phyloP scores from a whole-genome alignment of 169 alveolate species.

The Babesia bigemina region DNA sequence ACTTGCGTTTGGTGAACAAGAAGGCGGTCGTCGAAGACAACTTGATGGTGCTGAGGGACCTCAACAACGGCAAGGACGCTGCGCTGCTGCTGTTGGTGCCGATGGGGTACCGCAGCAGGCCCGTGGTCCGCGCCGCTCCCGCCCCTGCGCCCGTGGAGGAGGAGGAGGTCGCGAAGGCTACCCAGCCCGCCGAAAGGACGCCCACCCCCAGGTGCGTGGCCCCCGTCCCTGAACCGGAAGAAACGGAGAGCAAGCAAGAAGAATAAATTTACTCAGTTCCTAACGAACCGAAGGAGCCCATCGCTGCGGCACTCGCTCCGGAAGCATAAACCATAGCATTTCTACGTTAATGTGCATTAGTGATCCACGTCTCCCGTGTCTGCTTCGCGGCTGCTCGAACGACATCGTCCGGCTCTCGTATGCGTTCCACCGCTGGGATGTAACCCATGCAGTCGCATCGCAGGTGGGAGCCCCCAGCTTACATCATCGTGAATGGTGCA shows the following conservation, averaged over 20 bases:
- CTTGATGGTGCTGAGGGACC: slow-evolving; percentile 27
- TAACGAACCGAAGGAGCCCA: background rate
- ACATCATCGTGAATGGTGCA: no score
- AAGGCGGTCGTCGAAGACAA: slow-evolving; percentile 14
- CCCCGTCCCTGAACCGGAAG: background rate
- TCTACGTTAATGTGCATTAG: no score
- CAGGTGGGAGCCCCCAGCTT: no score
- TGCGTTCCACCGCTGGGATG: no score
- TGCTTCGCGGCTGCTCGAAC: no score
- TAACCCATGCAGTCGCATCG: no score
- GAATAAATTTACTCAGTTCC: background rate
- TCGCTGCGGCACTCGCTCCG: background rate
- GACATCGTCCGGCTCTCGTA: no score
- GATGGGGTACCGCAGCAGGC: background rate
- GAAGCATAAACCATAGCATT: background rate
- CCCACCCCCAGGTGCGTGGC: background rate
- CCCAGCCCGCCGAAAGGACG: background rate
- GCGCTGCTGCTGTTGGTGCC: slow-evolving; percentile 23
- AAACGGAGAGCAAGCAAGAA: background rate
- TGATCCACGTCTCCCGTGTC: no score
- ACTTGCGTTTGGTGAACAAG: slow-evolving; percentile 10
- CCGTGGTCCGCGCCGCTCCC: background rate
- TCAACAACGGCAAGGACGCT: slow-evolving; percentile 18
- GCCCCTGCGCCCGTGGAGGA: background rate
- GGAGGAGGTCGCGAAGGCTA: background rate